Evolutionary conservation across 2,329 filamentous ascomycete genomes (phyloP), one percentile per base, ranked within the genome.

Genomic region (Epichloe hybrida): DNA sequence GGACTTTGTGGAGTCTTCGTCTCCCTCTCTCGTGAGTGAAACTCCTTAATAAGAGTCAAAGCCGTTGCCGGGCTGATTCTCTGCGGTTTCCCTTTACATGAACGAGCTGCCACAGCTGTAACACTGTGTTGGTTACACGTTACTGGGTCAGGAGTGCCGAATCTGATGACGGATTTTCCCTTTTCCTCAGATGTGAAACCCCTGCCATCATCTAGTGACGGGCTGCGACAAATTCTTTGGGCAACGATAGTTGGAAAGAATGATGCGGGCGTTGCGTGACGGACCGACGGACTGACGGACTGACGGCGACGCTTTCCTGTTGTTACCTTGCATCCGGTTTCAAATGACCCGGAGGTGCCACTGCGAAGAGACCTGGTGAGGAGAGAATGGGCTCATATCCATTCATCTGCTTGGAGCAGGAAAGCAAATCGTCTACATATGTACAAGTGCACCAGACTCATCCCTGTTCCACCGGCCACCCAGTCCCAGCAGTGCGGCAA

Each of bases 401-500:
- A 31, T 12, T 12, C n/a, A 39, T 17, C n/a, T 40, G 46, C 23
- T 31, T 31, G 23, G 23, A 27, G 23, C 23, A 27, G 23, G 23
- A 35, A 27, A 48, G 12, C 37, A 31, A 13, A 11, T n/a, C n/a
- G 17, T 17, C 8, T 31, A 3, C 8, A 23, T 27, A 27, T 7
- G 7, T 31, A 17, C 2, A 2, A 21, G 27, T 31, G 8, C 27
- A 31, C 27, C 27, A 31, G 27, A 43, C 20, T 20, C 40, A 38
- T 34, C 46, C 41, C 46, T 41, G 35, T 44, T 52, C 35, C 36
- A 17, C 37, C 31, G 41, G n/a, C 21, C 23, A 35, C 37, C 47
- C 39, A 46, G 46, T 49, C 50, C 50, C 50, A 52, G 46, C 40
- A 49, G 36, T 41, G 50, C 42, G 50, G 50, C 40, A 49, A 48